phyloP scores from a whole-genome alignment of 2,329 filamentous ascomycete genomes.

The Apiospora pterosperma region DNA sequence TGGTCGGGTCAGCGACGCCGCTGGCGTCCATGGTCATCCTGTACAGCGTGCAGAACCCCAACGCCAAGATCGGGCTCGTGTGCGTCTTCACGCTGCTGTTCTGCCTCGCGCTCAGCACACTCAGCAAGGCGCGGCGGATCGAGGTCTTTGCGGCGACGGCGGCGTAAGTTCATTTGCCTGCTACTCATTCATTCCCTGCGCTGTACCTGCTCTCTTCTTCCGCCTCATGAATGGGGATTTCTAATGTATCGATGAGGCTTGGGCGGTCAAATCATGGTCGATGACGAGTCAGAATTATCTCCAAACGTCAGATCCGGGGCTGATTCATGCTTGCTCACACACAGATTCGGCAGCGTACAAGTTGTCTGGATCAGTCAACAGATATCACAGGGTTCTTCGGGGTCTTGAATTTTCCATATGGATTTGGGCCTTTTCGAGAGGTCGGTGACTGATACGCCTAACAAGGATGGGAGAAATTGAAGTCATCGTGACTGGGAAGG shows the following conservation, averaged over 20 bases:
- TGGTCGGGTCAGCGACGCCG: not conserved
- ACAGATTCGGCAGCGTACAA: slow-evolving; percentile 4
- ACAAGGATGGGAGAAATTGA: not conserved
- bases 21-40: slow-evolving; percentile 8
- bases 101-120: slow-evolving; percentile 5
- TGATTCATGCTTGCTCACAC: not conserved
- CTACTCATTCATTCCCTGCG: not conserved
- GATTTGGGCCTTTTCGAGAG: not conserved
- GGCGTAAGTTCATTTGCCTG: too few relatives aligned
- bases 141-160: slow-evolving; percentile 8
- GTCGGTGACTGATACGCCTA: not conserved
- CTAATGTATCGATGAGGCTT: not conserved
- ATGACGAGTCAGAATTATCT: not conserved
- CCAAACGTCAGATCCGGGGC: not conserved
- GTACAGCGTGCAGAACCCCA: not conserved
- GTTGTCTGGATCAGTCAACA: slow-evolving; percentile 6
- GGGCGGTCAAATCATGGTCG: not conserved
- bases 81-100: slow-evolving; percentile 7
- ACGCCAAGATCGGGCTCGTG: slow-evolving; percentile 4
- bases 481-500: not conserved
- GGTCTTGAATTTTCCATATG: not conserved
- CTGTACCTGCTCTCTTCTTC: not conserved
- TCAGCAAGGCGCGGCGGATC: slow-evolving; percentile 8
- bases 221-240: not conserved
- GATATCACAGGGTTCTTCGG: not conserved